A percentile compares a stretch with the other conserved stretches of the same genome.
Conservation (phyloP, 1,284 basidiomycete genomes). For the Malassezia brasiliensis region DNA sequence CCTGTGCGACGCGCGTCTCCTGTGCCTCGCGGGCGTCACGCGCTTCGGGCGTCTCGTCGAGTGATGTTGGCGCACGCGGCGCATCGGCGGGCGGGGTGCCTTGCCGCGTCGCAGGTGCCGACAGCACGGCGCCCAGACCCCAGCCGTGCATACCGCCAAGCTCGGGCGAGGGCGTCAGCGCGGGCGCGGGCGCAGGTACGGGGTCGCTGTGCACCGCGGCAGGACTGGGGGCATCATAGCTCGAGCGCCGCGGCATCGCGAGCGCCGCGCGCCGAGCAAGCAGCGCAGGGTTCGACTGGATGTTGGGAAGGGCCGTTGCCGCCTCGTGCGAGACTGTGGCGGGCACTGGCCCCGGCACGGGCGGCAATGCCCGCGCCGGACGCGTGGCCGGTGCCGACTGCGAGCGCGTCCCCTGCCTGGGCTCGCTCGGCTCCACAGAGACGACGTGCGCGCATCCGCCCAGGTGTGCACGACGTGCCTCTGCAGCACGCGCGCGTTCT, state of each 20-base stretch:
- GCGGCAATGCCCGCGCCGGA: not conserved
- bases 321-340: too few relatives aligned
- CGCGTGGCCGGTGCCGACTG: not conserved
- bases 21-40: not conserved
- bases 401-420: too few relatives aligned
- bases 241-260: not conserved
- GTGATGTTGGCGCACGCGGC: too few relatives aligned
- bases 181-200: not conserved
- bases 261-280: not conserved
- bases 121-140: not conserved
- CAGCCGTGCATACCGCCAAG: not conserved
- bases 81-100: too few relatives aligned
- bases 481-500: slow-evolving; percentile 3
- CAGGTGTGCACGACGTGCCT: not conserved
- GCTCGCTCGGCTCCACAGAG: not conserved
- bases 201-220: not conserved
- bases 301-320: not conserved
- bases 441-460: not conserved
- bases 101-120: not conserved
- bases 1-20: not conserved
- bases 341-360: not conserved
- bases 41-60: too few relatives aligned
- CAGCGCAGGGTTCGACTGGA: not conserved
- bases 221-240: not conserved
- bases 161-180: not conserved